These are phyloP conservation scores for Monilinia fructicola DNA, from an alignment of 2,329 filamentous ascomycete species.

Conservation along the genomic window DNA sequence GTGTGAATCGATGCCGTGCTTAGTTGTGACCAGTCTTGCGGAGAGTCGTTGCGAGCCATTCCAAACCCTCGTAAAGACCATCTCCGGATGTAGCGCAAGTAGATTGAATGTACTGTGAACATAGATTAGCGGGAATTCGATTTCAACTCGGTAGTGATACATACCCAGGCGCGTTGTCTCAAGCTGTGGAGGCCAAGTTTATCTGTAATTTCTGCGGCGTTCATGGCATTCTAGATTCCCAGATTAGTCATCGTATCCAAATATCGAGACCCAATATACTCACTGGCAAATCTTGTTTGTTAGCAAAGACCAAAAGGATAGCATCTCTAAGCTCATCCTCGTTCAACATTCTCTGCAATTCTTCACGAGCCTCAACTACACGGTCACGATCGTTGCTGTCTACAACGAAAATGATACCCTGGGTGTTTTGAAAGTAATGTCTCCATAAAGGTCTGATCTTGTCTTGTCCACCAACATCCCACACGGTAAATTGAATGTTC, in stretches of 20 bases:
- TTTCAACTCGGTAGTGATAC: slow-evolving; percentile 42
- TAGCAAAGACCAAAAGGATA: slow-evolving; percentile 94
- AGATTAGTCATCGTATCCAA: slow-evolving; percentile 19
- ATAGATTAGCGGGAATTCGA: slow-evolving; percentile 29
- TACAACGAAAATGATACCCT: slow-evolving; percentile 99
- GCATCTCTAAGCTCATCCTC: slow-evolving; percentile 98
- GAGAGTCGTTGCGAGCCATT: slow-evolving; percentile 83
- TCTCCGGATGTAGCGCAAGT: slow-evolving; percentile 98
- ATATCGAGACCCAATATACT: slow-evolving; percentile 44
- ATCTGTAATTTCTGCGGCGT: slow-evolving; percentile 99
- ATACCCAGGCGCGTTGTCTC: slow-evolving; percentile 98
- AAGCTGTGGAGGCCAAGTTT: slow-evolving; percentile 99
- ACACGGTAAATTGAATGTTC: slow-evolving; percentile 99
- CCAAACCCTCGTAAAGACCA: slow-evolving; percentile 98
- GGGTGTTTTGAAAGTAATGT: slow-evolving; percentile 99
- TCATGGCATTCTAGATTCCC: slow-evolving; percentile 85
- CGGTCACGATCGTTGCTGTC: slow-evolving; percentile 98
- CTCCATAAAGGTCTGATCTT: slow-evolving; percentile 99
- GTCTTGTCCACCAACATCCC: slow-evolving; percentile 99
- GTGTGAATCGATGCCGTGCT: slow-evolving; percentile 36
- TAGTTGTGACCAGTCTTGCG: slow-evolving; percentile 71
- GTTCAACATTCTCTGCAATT: slow-evolving; percentile 97
- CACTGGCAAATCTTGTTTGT: slow-evolving; percentile 99
- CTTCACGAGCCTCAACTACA: slow-evolving; percentile 94
- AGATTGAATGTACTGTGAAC: slow-evolving; percentile 89